phyloP scores from a whole-genome alignment of 805 yeast species.

The Millerozyma miso region DNA sequence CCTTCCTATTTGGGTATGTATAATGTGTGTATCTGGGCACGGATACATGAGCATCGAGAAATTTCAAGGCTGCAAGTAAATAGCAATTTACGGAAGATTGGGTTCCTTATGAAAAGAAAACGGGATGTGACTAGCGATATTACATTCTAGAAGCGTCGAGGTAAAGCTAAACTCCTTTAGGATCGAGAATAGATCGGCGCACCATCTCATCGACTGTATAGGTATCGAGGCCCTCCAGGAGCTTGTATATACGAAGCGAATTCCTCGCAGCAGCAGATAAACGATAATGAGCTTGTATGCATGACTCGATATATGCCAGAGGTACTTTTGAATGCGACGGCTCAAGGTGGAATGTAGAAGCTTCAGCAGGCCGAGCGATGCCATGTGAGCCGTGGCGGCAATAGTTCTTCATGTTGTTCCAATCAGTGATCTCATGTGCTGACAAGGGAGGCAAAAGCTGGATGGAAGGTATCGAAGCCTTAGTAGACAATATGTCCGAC shows the following conservation, averaged over 20 bases:
- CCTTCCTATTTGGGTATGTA: not conserved
- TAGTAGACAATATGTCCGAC: too few relatives aligned
- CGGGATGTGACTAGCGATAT: too few relatives aligned
- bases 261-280: slow-evolving; percentile 5
- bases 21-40: not conserved
- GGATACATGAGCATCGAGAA: not conserved
- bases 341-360: slow-evolving; percentile 6
- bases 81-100: not conserved
- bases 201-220: slow-evolving; percentile 12
- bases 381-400: not conserved
- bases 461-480: too few relatives aligned
- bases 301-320: not conserved
- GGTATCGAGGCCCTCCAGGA: slow-evolving; percentile 9
- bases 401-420: slow-evolving; percentile 8
- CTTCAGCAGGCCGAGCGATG: not conserved
- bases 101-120: too few relatives aligned
- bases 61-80: not conserved
- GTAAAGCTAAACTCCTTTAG: not conserved
- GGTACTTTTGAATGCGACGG: slow-evolving; percentile 1
- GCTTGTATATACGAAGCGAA: slow-evolving; percentile 8
- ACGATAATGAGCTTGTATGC: slow-evolving; percentile 1
- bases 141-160: too few relatives aligned
- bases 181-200: slow-evolving; percentile 1
- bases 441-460: not conserved
- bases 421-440: slow-evolving; percentile 5